Conservation (phyloP, 805 yeast species). For the Kuraishia borneana region DNA sequence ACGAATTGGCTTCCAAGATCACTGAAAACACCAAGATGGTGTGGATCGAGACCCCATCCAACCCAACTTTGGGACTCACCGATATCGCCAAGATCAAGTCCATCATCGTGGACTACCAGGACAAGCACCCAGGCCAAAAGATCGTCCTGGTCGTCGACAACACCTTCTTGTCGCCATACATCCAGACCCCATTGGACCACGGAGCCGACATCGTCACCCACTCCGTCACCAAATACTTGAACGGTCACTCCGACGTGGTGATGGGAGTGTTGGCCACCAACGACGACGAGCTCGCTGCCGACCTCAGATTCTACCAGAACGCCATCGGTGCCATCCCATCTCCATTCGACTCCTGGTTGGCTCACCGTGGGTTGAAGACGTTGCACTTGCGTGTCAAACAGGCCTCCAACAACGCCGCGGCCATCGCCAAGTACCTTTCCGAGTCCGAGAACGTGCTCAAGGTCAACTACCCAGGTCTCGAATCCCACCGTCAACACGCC, state of each 20-base stretch:
- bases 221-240: conserved; percentile 83
- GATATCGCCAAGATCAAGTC: conserved; percentile 55
- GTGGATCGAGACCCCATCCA: conserved; percentile 85
- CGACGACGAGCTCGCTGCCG: conserved; percentile 45
- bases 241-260: conserved; percentile 88
- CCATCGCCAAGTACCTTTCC: conserved; percentile 55
- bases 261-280: conserved; percentile 75
- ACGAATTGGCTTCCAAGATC: conserved; percentile 45
- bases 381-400: conserved; percentile 70
- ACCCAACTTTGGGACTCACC: conserved; percentile 75
- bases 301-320: conserved; percentile 69
- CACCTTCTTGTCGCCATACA: conserved; percentile 80
- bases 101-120: conserved; percentile 29
- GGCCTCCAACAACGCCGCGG: conserved; percentile 53
- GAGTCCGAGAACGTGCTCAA: conserved; percentile 39
- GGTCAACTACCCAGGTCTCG: conserved; percentile 80
- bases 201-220: conserved; percentile 88
- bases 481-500: conserved; percentile 48
- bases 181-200: conserved; percentile 69
- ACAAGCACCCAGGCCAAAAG: conserved; percentile 33
- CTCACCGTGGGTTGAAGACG: conserved; percentile 86
- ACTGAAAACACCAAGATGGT: conserved; percentile 59
- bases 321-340: conserved; percentile 87
- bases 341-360: conserved; percentile 86
- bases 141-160: conserved; percentile 71